Evolutionary conservation across 2,329 filamentous ascomycete genomes (phyloP), one percentile per base, ranked within the genome.

Genomic region (Xylariaceae sp.): DNA sequence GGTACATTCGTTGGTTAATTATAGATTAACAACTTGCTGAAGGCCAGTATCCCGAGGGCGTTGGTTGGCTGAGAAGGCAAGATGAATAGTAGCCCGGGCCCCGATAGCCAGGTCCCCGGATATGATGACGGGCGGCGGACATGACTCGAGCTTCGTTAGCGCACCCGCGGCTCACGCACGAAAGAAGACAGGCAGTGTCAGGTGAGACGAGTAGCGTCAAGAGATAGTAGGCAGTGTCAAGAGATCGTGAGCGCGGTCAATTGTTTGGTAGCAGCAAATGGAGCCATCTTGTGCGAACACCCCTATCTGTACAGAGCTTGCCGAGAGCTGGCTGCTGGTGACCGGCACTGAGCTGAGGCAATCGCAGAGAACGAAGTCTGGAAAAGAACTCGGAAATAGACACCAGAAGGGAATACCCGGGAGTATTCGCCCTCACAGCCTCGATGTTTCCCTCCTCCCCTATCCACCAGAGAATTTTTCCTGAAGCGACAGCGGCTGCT

Each of bases 311-410:
- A 52, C 44, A 54, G 43, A 46, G 36, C 25, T 32, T 44, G 43
- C 37, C 25, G 38, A 45, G 39, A 44, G 44, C 40, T 46, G 42
- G 44, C 41, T 39, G 36, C 37, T 45, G 42, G 52, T 55, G 53
- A 39, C 52, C 53, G 22, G 52, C 53, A 56, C 51, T 38, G 38
- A 42, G 39, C 42, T 35, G 37, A 39, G 43, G 44, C 46, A 44
- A 42, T 44, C 42, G 44, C 46, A 48, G 42, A 35, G 33, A 41
- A 38, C 30, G 38, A 40, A 46, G 31, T 36, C 30, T 38, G 49
- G 56, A 54, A 56, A 47, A 42, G 45, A 58, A 57, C 24, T 44
- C 53, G 50, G 51, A 58, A 57, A 43, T 51, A 57, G 53, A 57
- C 55, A 59, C 58, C 59, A 57, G 53, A 60, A 61, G 50, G 45